These are phyloP conservation scores for Setaria italica DNA, from an alignment of 202 grass and related monocot genomes.

Conservation along the genomic window DNA sequence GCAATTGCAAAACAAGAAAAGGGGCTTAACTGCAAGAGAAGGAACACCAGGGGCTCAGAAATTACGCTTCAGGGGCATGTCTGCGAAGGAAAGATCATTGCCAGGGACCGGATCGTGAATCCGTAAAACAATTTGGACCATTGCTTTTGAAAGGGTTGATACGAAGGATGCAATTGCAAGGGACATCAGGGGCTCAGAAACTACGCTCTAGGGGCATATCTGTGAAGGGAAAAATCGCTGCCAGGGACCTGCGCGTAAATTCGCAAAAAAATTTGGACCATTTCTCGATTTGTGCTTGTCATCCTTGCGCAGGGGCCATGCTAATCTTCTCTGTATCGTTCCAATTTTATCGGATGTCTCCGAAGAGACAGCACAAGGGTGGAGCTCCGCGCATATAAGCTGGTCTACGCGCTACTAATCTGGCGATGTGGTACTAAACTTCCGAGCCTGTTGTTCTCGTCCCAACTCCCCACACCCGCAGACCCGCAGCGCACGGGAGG, in stretches of 20 bases:
- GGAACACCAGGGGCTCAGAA: too few relatives aligned
- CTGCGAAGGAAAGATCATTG: too few relatives aligned
- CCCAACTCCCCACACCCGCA: too few relatives aligned
- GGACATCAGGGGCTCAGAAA: too few relatives aligned
- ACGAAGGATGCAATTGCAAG: too few relatives aligned
- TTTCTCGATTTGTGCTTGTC: slow-evolving; percentile 26
- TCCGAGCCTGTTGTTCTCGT: background rate
- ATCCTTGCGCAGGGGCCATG: slow-evolving; percentile 28
- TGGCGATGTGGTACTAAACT: background rate
- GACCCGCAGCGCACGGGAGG: background rate
- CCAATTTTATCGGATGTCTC: slow-evolving; percentile 28
- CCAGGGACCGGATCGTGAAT: too few relatives aligned
- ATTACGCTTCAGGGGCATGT: too few relatives aligned
- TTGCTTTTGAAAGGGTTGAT: too few relatives aligned
- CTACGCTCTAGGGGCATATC: background rate
- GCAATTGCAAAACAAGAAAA: too few relatives aligned
- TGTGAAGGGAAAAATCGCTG: background rate
- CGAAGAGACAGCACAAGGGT: rapidly evolving
- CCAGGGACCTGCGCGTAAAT: background rate
- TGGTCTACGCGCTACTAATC: rapidly evolving
- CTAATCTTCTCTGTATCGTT: slow-evolving; percentile 34
- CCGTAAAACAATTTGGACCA: too few relatives aligned
- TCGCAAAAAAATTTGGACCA: slow-evolving; percentile 5
- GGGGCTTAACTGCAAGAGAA: too few relatives aligned
- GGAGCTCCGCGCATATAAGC: background rate